Evolutionary conservation across 805 yeast genomes (phyloP), one percentile per base, ranked within the genome.

Genomic region (Saccharomycopsis oosterbeekiorum): DNA sequence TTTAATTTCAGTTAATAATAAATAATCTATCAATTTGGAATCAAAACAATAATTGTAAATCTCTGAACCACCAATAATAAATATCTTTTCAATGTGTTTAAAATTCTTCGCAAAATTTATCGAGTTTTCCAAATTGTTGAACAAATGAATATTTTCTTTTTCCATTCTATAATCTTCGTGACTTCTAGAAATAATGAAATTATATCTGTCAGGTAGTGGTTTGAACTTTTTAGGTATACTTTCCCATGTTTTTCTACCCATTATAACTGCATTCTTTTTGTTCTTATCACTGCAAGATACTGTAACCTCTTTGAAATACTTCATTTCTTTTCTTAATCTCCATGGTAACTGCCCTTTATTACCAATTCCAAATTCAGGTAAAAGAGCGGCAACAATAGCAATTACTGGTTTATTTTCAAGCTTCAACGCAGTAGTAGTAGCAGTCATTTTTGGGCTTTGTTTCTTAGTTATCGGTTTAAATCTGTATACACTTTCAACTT

Each of bases 221-320:
- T 96, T 77, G 74, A 90, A 94, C 70, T 80, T 84, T 1, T 73
- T 64, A 0, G 99, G 98, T 39, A 94, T 92, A 8, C 96, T 88
- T 39, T 91, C 94, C 96, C 97, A 94, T 1, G 98, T 93, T 69
- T 85, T 88, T 62, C 97, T 80, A 14, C 99, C 99, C 99, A 94
- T 94, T 2, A 94, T 79, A 14, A 94, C 98, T 0, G 89, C 96
- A 70, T 90, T 89, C 63, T 73, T 74, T 0, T 62, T 62, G 2
- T 70, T 70, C 1, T 65, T 60, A 17, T 43, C 56, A 2, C n/a
- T 47, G 12, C 17, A 21, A 34, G 77, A 71, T 2, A 84, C 73
- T 0, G 99, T 94, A 15, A 89, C 85, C 62, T 83, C 81, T 64
- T 82, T 80, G 76, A 94, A 94, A 70, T 84, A 94, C 69, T 84